Evolutionary conservation across 495 filamentous ascomycete genomes (phyloP).

Genomic region (Aspergillus incahuasiensis): DNA sequence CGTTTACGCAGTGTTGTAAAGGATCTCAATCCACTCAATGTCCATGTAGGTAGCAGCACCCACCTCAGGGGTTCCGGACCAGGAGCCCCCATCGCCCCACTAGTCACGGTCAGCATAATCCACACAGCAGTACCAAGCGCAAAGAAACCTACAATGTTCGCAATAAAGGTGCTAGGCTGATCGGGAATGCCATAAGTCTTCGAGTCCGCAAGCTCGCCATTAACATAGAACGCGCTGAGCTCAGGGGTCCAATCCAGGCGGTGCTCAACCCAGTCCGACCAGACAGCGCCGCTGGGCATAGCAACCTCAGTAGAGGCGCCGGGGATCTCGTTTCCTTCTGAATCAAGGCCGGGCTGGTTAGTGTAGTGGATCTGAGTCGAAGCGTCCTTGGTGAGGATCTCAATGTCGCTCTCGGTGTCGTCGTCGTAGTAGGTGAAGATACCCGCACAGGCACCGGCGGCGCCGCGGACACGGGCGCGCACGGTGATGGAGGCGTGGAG

Average conservation of each 20-base stretch:
- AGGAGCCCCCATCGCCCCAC: conserved; percentile 1
- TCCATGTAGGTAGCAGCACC: background rate
- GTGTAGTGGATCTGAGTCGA: conserved; percentile 3
- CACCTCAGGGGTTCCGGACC: background rate
- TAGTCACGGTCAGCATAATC: too few relatives aligned
- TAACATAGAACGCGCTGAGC: conserved; percentile 1
- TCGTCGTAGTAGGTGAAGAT: conserved; percentile 9
- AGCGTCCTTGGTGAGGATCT: conserved; percentile 1
- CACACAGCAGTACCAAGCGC: too few relatives aligned
- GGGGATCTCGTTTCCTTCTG: conserved; percentile 1
- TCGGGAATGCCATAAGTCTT: conserved; percentile 6
- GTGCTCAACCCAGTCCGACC: conserved; percentile 6
- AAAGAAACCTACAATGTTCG: background rate
- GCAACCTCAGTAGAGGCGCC: background rate
- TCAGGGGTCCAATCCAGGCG: conserved; percentile 5
- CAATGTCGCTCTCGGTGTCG: conserved; percentile 6
- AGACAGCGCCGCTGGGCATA: background rate
- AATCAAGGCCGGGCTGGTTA: conserved; percentile 5
- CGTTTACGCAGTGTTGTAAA: conserved; percentile 5
- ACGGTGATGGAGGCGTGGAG: conserved; percentile 6
- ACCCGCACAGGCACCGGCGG: conserved; percentile 1
- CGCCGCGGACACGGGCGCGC: conserved; percentile 4
- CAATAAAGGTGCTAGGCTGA: too few relatives aligned
- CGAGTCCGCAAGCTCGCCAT: background rate
- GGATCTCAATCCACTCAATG: conserved; percentile 6